phyloP scores from a whole-genome alignment of 2,329 filamentous ascomycete genomes.

The Metarhizium rileyi region DNA sequence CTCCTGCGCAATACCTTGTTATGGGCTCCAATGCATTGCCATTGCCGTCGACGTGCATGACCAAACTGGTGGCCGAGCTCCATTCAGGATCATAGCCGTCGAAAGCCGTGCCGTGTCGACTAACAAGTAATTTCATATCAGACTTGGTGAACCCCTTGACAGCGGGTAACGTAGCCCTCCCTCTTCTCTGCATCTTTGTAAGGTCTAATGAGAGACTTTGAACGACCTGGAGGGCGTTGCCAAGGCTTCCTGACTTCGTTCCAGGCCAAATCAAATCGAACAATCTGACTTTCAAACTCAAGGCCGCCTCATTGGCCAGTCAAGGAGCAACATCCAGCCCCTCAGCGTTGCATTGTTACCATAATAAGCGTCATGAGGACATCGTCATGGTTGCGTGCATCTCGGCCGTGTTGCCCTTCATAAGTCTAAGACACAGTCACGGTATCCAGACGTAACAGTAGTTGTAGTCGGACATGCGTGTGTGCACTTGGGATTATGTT shows the following conservation, averaged over 20 bases:
- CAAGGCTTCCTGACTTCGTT: background rate
- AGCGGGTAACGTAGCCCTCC: background rate
- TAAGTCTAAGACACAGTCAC: background rate
- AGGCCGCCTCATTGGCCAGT: background rate
- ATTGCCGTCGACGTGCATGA: background rate
- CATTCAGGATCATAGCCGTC: slow-evolving; percentile 1
- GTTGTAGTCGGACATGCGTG: background rate
- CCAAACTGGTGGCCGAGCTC: background rate
- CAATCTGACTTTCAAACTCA: background rate
- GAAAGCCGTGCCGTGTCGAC: slow-evolving; percentile 4
- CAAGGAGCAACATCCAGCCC: background rate
- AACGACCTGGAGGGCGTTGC: background rate
- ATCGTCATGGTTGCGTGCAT: background rate
- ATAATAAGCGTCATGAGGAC: background rate
- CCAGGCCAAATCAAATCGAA: background rate
- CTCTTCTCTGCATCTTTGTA: background rate
- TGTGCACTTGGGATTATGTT: background rate
- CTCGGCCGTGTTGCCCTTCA: background rate
- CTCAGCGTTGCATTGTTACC: background rate
- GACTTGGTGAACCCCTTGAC: background rate
- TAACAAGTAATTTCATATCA: background rate
- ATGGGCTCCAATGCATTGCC: background rate
- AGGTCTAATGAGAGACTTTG: background rate
- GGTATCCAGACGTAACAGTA: background rate
- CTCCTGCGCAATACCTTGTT: background rate